A percentile compares a stretch with the other conserved stretches of the same genome.
These are phyloP conservation scores for Phymatotrichopsis omnivora DNA, from an alignment of 2,329 filamentous ascomycete species.

Conservation along the genomic window DNA sequence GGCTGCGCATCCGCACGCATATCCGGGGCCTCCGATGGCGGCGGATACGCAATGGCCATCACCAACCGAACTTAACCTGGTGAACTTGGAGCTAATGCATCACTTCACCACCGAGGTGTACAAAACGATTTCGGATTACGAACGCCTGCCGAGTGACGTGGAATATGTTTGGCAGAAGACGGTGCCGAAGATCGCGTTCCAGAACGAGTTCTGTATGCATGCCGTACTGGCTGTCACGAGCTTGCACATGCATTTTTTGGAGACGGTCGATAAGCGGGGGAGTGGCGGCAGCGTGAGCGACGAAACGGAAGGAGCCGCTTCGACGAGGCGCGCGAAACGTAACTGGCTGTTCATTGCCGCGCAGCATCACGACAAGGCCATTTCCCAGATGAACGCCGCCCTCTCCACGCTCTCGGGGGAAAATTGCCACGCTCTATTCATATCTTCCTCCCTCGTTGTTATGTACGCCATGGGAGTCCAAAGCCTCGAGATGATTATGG, in stretches of 20 bases:
- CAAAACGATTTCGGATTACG: conserved; percentile 46
- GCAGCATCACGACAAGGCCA: conserved; percentile 31
- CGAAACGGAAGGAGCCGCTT: too few relatives aligned
- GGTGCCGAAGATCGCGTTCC: conserved; percentile 52
- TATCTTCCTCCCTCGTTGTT: conserved; percentile 34
- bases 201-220: conserved; percentile 42
- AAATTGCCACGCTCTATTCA: conserved; percentile 36
- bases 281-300: too few relatives aligned
- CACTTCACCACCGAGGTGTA: conserved; percentile 48
- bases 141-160: too few relatives aligned
- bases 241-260: conserved; percentile 42
- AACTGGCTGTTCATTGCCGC: conserved; percentile 18
- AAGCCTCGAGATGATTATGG: conserved; percentile 21
- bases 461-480: conserved; percentile 34
- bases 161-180: conserved; percentile 49
- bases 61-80: conserved; percentile 29
- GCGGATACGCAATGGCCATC: too few relatives aligned
- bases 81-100: conserved; percentile 55
- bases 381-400: conserved; percentile 32
- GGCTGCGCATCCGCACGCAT: too few relatives aligned
- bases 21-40: too few relatives aligned
- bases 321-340: too few relatives aligned
- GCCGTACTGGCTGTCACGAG: conserved; percentile 55
- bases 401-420: conserved; percentile 27
- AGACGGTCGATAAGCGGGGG: conserved; percentile 10